Base-by-base conservation (phyloP, 2,329 filamentous ascomycete genomes). In the Elsinoe ampelina region DNA sequence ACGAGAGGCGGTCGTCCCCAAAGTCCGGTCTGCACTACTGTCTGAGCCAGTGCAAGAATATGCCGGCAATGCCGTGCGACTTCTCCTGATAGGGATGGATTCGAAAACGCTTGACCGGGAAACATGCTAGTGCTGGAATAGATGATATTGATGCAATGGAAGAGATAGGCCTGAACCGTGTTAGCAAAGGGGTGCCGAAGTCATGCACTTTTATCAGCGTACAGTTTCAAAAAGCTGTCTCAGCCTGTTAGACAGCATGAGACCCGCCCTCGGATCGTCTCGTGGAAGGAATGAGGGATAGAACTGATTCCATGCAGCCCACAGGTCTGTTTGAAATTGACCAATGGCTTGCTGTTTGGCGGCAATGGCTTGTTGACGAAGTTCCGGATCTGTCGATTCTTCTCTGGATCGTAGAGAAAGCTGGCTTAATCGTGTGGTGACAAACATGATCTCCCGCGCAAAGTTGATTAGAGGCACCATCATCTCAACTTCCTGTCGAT, bases 71-170 rank as follows among this genome's bases (percentile, higher is more conserved):
- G 76, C 38, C 71, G 67, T 12, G 72, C 69, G 41, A 79, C 73
- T 59, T 79, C 73, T 20, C 66, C 61, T 34, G 71, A 64, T 17
- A 71, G 65, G 13, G 69, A 65, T 13, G 70, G 67, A 7, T 66
- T 68, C 1, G 68, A 70, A 19, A 75, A 70, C 8, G 71, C 61
- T 64, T 81, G 79, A 3, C 69, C 67, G 2, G 73, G 71, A 70
- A 74, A 80, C 72, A 81, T 76, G 61, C 73, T 77, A 4, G 76
- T 79, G 57, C 76, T 74, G n/a, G 74, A 73, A 63, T 79, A 80
- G 52, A 82, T 71, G 15, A 77, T 69, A 42, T 72, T 57, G 15
- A 64, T 48, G 50, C 47, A 58, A 57, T 52, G 55, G 54, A 39
- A 60, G 19, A 43, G 43, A 42, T 50, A 58, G 10, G 57, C 58